Base-by-base conservation (phyloP, 176 grass and related monocot genomes). In the Saccharum officinarum region DNA sequence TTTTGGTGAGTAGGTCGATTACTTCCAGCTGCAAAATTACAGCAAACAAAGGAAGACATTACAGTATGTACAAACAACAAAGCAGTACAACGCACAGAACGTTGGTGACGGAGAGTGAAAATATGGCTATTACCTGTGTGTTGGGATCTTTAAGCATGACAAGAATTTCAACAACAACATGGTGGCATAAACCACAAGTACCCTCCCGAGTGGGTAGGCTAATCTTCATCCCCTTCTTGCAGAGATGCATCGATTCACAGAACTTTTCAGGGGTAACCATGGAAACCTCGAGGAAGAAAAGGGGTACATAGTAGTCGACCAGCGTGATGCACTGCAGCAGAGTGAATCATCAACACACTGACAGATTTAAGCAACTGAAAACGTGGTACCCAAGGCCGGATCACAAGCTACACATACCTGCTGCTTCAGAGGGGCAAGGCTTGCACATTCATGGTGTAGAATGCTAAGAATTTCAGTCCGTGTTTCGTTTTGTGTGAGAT, bases 261-360 rank as follows among this genome's bases (percentile, higher is more conserved):
- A 95, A 86, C 70, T 92, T 69, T 30, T 95, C 90, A 42, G 92
- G 89, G 63, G 25, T 77, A 76, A 92, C 55, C 39, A 65, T 42
- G 12, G 92, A 89, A 77, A 92, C 81, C 77, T 95, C 92, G 64
- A 77, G 4, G 85, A 95, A 90, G 80, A 95, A 85, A 83, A 86
- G 49, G 7, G 90, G 85, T 30, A 92, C 68, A 15, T 95, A 95
- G 80, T 95, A 92, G 74, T 94, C 90, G 15, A 95, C 90, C 87
- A 95, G 64, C n/a, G 89, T 95, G 65, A 95, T 85, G 86, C 92
- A 95, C 92, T 95, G 90, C 20, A 54, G 18, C 16, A 69, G 61
- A 71, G 73, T 23, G 70, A 34, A 70, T n/a, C 6, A 28, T 77
- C 40, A 70, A 25, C 14, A 83, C 36, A 47, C 16, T 1, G 10